A percentile compares a stretch with the other conserved stretches of the same genome.
phyloP scores from a whole-genome alignment of 352 stramenopile genomes.

The Saprolegnia diclina region DNA sequence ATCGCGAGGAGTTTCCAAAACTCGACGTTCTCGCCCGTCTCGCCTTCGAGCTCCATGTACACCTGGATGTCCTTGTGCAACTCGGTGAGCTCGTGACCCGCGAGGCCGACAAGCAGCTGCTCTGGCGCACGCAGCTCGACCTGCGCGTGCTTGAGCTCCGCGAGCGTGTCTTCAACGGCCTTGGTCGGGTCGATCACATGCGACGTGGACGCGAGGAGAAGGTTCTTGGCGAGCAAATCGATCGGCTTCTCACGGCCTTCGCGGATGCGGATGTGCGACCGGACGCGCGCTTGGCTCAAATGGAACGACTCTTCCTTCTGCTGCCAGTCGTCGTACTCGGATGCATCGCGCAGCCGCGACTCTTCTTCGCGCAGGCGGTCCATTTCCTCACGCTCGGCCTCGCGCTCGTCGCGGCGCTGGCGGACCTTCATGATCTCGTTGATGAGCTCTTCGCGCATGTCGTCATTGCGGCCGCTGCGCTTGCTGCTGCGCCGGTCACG shows the following conservation, averaged over 20 bases:
- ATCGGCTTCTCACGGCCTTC: slow-evolving; percentile 94
- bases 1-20: slow-evolving; percentile 85
- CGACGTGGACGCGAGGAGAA: slow-evolving; percentile 82
- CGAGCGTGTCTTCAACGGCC: slow-evolving; percentile 8
- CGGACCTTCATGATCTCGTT: slow-evolving; percentile 96
- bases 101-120: slow-evolving; percentile 70
- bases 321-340: slow-evolving; percentile 97
- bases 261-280: slow-evolving; percentile 79
- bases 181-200: slow-evolving; percentile 29
- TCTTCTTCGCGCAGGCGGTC: slow-evolving; percentile 94
- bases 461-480: slow-evolving; percentile 31
- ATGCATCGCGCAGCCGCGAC: slow-evolving; percentile 90
- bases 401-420: slow-evolving; percentile 78
- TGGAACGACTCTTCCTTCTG: slow-evolving; percentile 98
- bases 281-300: slow-evolving; percentile 88
- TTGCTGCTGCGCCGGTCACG: slow-evolving; percentile 1
- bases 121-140: slow-evolving; percentile 74
- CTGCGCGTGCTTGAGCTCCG: slow-evolving; percentile 52
- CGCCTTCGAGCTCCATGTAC: slow-evolving; percentile 88
- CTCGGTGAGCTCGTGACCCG: slow-evolving; percentile 71
- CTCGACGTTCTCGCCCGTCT: slow-evolving; percentile 56
- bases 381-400: slow-evolving; percentile 93
- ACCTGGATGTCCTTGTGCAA: slow-evolving; percentile 83
- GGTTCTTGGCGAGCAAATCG: slow-evolving; percentile 97
- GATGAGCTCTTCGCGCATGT: slow-evolving; percentile 74